Percentiles rank a stretch among this genome's conserved stretches.
Evolutionary conservation across 1,284 basidiomycete genomes (phyloP).

Genomic region (Sanghuangporus weigelae): DNA sequence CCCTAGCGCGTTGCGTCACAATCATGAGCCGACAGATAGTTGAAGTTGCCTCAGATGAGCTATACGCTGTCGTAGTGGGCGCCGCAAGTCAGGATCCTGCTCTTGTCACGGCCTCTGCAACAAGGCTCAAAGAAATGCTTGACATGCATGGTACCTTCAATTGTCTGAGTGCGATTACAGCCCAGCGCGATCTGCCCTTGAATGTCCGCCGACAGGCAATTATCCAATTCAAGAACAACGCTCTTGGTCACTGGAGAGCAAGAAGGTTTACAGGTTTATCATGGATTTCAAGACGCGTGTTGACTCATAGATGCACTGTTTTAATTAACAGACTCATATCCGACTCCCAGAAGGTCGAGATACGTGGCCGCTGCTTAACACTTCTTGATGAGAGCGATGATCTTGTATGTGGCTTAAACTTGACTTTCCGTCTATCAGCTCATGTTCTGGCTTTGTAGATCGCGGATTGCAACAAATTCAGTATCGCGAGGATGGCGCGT

Average conservation of each 20-base stretch:
- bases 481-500: slow-evolving; percentile 66
- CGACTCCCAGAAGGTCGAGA: slow-evolving; percentile 55
- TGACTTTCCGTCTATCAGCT: slow-evolving; percentile 4
- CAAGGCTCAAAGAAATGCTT: slow-evolving; percentile 60
- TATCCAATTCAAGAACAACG: slow-evolving; percentile 78
- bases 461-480: slow-evolving; percentile 63
- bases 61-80: slow-evolving; percentile 57
- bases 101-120: slow-evolving; percentile 51
- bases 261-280: slow-evolving; percentile 43
- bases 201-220: slow-evolving; percentile 70
- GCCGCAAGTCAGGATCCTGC: slow-evolving; percentile 68
- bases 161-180: slow-evolving; percentile 66
- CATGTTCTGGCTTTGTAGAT: slow-evolving; percentile 36
- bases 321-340: slow-evolving; percentile 47
- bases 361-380: slow-evolving; percentile 53
- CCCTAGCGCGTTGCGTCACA: not conserved
- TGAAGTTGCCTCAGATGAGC: slow-evolving; percentile 50
- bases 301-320: slow-evolving; percentile 15
- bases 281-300: not conserved
- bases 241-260: slow-evolving; percentile 62
- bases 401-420: slow-evolving; percentile 36
- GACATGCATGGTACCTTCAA: slow-evolving; percentile 64
- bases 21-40: slow-evolving; percentile 24
- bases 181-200: slow-evolving; percentile 49
- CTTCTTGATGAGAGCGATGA: slow-evolving; percentile 73